phyloP scores from a whole-genome alignment of 2,329 filamentous ascomycete genomes.

The Hypoxylon sp. region DNA sequence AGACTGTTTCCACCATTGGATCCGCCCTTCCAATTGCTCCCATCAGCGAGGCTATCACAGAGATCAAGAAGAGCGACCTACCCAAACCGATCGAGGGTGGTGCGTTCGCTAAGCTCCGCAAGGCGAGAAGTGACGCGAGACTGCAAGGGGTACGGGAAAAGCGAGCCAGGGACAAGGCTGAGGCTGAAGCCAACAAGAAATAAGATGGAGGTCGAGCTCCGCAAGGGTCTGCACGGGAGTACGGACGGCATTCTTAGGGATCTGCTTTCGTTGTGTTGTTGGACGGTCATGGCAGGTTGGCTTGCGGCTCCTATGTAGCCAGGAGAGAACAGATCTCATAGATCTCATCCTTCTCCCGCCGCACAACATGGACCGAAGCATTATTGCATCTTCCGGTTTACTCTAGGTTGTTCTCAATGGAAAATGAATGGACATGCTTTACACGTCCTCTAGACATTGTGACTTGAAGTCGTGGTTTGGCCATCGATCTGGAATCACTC shows the following conservation, averaged over 20 bases:
- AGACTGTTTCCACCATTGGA: constrained; percentile 70
- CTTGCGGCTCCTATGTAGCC: constrained; percentile 49
- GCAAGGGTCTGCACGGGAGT: constrained; percentile 54
- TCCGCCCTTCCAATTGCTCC: constrained; percentile 80
- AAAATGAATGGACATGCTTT: constrained; percentile 52
- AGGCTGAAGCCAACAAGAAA: constrained; percentile 89
- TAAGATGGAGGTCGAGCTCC: constrained; percentile 64
- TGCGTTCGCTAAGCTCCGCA: constrained; percentile 89
- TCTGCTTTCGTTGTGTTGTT: constrained; percentile 56
- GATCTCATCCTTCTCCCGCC: constrained; percentile 45
- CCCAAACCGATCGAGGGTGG: constrained; percentile 82
- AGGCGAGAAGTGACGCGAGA: constrained; percentile 86
- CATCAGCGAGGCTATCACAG: constrained; percentile 74
- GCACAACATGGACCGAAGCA: constrained; percentile 48
- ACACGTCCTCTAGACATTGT: constrained; percentile 7
- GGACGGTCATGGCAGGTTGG: constrained; percentile 53
- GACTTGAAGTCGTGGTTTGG: constrained; percentile 24
- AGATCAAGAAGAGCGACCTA: constrained; percentile 87
- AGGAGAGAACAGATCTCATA: constrained; percentile 45
- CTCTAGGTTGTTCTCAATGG: constrained; percentile 54
- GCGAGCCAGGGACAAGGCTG: constrained; percentile 89
- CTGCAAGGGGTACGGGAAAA: constrained; percentile 90
- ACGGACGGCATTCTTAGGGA: constrained; percentile 56
- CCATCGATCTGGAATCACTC: neutral
- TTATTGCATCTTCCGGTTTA: constrained; percentile 55